phyloP scores from a whole-genome alignment of 192 early-diverging fungal genomes.

The Backusella tuberculispora region DNA sequence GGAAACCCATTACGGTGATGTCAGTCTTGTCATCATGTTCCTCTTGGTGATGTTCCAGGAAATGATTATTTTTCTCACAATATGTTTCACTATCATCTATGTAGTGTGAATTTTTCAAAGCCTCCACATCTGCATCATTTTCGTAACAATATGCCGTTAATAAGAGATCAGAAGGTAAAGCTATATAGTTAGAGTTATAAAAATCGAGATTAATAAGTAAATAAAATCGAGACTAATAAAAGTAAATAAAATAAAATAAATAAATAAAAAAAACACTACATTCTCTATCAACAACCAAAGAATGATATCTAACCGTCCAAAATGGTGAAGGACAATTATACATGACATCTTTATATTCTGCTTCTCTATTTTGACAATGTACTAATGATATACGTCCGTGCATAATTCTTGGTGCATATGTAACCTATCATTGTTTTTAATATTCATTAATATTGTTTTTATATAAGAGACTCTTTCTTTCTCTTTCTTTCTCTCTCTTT shows the following conservation, averaged over 20 bases:
- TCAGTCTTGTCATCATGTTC: neutral
- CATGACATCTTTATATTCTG: constrained; percentile 51
- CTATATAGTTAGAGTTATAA: constrained; percentile 45
- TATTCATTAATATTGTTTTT: neutral
- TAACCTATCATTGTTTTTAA: constrained; percentile 44
- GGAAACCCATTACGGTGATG: constrained; percentile 79
- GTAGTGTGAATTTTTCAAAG: constrained; percentile 29
- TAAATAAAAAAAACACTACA: constrained; percentile 32
- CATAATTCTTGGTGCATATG: constrained; percentile 68
- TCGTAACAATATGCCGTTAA: constrained; percentile 66
- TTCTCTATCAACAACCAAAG: constrained; percentile 70
- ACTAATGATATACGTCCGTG: constrained; percentile 80
- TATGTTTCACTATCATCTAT: constrained; percentile 18
- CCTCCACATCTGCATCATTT: constrained; percentile 42
- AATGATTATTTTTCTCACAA: constrained; percentile 23
- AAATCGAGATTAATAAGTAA: neutral
- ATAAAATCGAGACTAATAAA: neutral
- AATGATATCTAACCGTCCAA: constrained; percentile 89
- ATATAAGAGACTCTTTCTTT: neutral
- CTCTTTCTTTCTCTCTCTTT: neutral
- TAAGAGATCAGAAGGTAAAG: constrained; percentile 60
- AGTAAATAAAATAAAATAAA: too few species aligned
- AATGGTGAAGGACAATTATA: constrained; percentile 65
- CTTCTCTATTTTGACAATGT: constrained; percentile 39
- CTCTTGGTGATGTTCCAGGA: constrained; percentile 16